phyloP scores from a whole-genome alignment of 2,329 filamentous ascomycete species.

The Albophoma yamanashiensis region DNA sequence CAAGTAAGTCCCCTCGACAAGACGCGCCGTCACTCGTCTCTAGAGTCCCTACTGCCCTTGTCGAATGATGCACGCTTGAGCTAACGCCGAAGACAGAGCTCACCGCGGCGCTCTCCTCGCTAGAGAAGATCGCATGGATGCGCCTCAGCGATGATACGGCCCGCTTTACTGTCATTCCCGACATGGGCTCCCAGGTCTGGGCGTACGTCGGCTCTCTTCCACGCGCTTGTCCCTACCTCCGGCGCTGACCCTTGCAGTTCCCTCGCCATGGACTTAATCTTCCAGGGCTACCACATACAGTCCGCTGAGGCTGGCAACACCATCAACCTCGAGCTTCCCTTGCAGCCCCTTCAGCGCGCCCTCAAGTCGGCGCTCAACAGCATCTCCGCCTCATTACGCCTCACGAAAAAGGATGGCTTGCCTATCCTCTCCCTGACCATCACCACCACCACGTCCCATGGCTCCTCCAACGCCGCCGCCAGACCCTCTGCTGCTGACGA shows the following conservation, averaged over 20 bases:
- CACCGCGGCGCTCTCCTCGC: slow-evolving; percentile 50
- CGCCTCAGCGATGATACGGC: slow-evolving; percentile 78
- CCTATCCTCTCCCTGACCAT: slow-evolving; percentile 88
- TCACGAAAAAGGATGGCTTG: slow-evolving; percentile 85
- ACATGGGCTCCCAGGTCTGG: slow-evolving; percentile 94
- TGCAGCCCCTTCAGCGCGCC: slow-evolving; percentile 81
- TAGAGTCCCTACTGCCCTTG: no score
- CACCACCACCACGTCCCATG: slow-evolving; percentile 55
- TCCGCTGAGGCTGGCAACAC: slow-evolving; percentile 75
- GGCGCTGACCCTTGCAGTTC: slow-evolving; percentile 26
- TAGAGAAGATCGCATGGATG: slow-evolving; percentile 83
- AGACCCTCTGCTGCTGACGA: slow-evolving; percentile 23
- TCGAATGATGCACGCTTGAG: neutral
- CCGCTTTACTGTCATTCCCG: slow-evolving; percentile 91
- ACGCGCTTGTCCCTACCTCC: neutral
- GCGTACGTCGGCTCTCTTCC: slow-evolving; percentile 46
- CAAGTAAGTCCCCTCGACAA: slow-evolving; percentile 32
- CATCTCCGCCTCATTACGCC: slow-evolving; percentile 69
- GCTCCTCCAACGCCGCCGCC: slow-evolving; percentile 14
- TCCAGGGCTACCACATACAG: slow-evolving; percentile 74
- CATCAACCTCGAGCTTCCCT: slow-evolving; percentile 91
- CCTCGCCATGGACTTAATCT: slow-evolving; percentile 69
- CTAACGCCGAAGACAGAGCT: slow-evolving; percentile 36
- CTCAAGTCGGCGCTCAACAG: slow-evolving; percentile 79
- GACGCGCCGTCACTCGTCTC: neutral